Evolutionary conservation across 345 rosid genomes (phyloP), one percentile per base, ranked within the genome.

Genomic region (Eucalyptus paniculata): DNA sequence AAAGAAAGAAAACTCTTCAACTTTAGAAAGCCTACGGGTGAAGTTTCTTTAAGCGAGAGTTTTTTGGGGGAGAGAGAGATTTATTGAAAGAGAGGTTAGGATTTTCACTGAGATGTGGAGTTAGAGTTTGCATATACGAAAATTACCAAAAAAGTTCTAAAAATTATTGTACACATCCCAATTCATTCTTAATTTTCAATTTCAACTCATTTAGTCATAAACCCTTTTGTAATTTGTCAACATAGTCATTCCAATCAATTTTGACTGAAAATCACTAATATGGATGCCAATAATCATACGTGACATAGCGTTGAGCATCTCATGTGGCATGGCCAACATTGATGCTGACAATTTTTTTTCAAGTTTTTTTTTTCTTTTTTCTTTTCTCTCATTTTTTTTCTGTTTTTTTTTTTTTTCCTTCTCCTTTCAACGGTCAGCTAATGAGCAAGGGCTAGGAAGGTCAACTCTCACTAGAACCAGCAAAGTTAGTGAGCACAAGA

Each of bases 221-320:
- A 30, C 17, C 16, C 4, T 30, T 62, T 62, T 14, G 13, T 28
- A 4, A 6, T 30, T 62, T 62, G 34, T 28, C 69, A 30, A 62
- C n/a, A 62, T 28, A 62, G 1, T 62, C 8, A 62, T 62, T 62
- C 2, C 18, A 30, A 62, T 30, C 2, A 62, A 62, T 6, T 62
- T 13, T 30, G 16, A 1, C 1, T 6, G 0, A 1, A 62, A 30
- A 62, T 30, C 34, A 14, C 4, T 13, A 1, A 2, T 2, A 0
- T 62, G 14, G 2, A 62, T 13, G 2, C 17, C 9, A 5, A 30
- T 1, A 16, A 62, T 62, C 18, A 0, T 62, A 6, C 2, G 2
- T 62, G 4, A 26, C 69, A 62, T 62, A 28, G 8, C 4, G 2
- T 56, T 11, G 13, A 4, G 62, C 69, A 13, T 62, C 8, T 6